phyloP scores from a whole-genome alignment of 306 rosid genomes.

The Medicago truncatula region MtrunA17r5.0-ANR NC_053043.1:34108001-34108500 shows the following conservation, averaged over 20 bases:
- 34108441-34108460: no score
- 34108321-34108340: background rate
- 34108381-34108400: no score
- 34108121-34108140: slow-evolving; percentile 54
- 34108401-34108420: no score
- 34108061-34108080: slow-evolving; percentile 60
- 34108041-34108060: slow-evolving; percentile 64
- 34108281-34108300: background rate
- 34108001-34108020: background rate
- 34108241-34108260: slow-evolving; percentile 19
- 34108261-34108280: slow-evolving; percentile 4
- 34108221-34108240: slow-evolving; percentile 28
- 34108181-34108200: slow-evolving; percentile 61
- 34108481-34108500: no score
- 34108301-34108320: background rate
- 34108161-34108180: slow-evolving; percentile 64
- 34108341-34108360: background rate
- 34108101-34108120: slow-evolving; percentile 69
- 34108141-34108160: slow-evolving; percentile 51
- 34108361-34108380: no score
- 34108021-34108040: background rate
- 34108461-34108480: no score
- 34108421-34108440: no score
- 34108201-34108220: slow-evolving; percentile 10
- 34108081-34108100: slow-evolving; percentile 63